Base-by-base conservation (phyloP, 495 filamentous ascomycete genomes). In the Xylaria bambusicola region DNA sequence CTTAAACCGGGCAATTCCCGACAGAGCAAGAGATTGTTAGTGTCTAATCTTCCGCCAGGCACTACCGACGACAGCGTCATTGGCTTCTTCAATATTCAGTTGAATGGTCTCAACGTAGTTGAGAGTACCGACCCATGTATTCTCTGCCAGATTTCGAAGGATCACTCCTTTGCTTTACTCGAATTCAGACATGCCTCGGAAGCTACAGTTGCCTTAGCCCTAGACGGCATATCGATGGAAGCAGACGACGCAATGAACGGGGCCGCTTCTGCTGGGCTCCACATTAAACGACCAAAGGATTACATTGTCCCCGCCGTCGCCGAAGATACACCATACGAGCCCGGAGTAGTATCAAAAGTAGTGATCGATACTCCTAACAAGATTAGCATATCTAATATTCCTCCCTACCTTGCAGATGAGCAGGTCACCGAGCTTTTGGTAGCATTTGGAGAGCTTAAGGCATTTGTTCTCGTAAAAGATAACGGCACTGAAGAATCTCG, bases 351-450 rank as follows among this genome's bases (percentile, higher is more conserved):
- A 44, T 87, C 91, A 33, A 88, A 80, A 60, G 80, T 91, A 33
- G 94, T 98, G 40, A 83, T 91, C 27, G 94, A 99, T 69, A 94
- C 89, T 18, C 89, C 89, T 36, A 90, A 98, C 77, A 99, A 99
- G 77, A 91, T 99, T 62, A 89, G 92, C 72, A 82, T 99, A 47
- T 84, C 90, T 5, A 93, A 95, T 70, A 87, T 99, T 55, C 92
- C 93, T 0, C 73, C 82, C 4, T 95, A 91, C 72, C 86, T 99
- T 35, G 87, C 82, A 7, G 94, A 98, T 61, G 91, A 95, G 31
- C 91, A 96, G 58, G 88, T 98, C 10, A 90, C 84, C 38, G 94
- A 97, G 77, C 83, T 98, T 15, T 76, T 98, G 18, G 85, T 88
- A 51, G 85, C 90, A 13, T 98, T 98, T 73, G 94, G 94, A 56